Evolutionary conservation across 2,329 filamentous ascomycete genomes (phyloP), one percentile per base, ranked within the genome.

Genomic region (Colletotrichum neosansevieriae): DNA sequence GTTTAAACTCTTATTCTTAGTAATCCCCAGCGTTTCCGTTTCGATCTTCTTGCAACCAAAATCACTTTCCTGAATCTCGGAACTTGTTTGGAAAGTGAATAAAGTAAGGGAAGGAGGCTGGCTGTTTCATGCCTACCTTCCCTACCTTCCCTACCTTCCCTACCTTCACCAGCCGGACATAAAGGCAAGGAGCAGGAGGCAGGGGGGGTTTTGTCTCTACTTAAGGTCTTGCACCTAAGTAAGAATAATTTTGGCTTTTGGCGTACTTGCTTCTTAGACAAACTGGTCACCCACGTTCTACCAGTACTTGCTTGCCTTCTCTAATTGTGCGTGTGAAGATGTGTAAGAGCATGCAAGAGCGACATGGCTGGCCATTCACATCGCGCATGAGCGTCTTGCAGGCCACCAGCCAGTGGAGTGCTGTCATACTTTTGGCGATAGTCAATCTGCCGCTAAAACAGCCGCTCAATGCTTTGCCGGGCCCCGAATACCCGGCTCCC

Each of bases 401-500:
- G 42, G 36, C 13, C 36, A 45, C 38, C 54, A 24, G 56, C 54
- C 62, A 38, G 47, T 29, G 29, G 29, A 29, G 29, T 49, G 57
- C 63, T 11, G 15, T 19, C 7, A 51, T 15, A 17, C 15, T 21
- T 29, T 13, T n/a, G 36, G 51, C 44, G 15, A 9, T 17, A 6
- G 3, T 12, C 24, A 32, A n/a, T 13, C 32, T 40, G 54, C 56
- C 29, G 38, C 45, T 45, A 38, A 36, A 62, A 32, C 32, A 17
- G 24, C 34, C n/a, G 45, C 29, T 29, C 9, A 58, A 19, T 40
- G 53, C 53, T 53, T 45, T 65, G 49, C 49, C 65, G 54, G 49
- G 54, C 65, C 49, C 54, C 61, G 61, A 53, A 54, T 56, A 21
- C 54, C 54, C 60, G 65, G 65, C 29, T 65, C 47, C 56, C 56